phyloP scores from a whole-genome alignment of 768 basidiomycete species.

The Trametes meyenii region DNA sequence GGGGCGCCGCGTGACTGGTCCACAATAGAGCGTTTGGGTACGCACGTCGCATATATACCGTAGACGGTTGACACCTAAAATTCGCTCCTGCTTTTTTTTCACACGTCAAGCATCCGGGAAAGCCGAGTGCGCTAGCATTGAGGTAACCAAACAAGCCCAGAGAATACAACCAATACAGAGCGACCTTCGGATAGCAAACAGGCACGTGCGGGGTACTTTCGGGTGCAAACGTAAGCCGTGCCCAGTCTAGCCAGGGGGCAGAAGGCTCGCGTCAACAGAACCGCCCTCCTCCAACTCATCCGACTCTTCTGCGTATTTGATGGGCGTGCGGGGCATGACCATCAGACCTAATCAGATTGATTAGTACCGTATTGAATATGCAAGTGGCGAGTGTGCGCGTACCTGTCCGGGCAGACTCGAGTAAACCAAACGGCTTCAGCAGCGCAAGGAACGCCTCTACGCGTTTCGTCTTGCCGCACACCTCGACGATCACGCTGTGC shows the following conservation, averaged over 20 bases:
- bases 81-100: background rate
- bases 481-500: slow-evolving; percentile 92
- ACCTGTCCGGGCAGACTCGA: slow-evolving; percentile 96
- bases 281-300: slow-evolving; percentile 53
- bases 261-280: slow-evolving; percentile 84
- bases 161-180: background rate
- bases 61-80: background rate
- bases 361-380: background rate
- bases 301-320: slow-evolving; percentile 61
- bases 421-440: slow-evolving; percentile 91
- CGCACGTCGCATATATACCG: too few species aligned
- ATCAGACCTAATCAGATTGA: slow-evolving; percentile 73
- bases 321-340: slow-evolving; percentile 98
- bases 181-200: slow-evolving; percentile 3
- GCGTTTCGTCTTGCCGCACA: slow-evolving; percentile 88
- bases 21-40: too few species aligned
- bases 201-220: slow-evolving; percentile 11
- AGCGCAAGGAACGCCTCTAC: slow-evolving; percentile 93
- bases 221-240: background rate
- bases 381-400: slow-evolving; percentile 28
- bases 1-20: background rate
- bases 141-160: background rate
- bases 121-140: background rate
- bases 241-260: slow-evolving; percentile 84
- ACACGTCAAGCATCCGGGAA: background rate